These are phyloP conservation scores for Populus hybrid DNA, from an alignment of 441 rosid species.

Conservation along the genomic window DNA sequence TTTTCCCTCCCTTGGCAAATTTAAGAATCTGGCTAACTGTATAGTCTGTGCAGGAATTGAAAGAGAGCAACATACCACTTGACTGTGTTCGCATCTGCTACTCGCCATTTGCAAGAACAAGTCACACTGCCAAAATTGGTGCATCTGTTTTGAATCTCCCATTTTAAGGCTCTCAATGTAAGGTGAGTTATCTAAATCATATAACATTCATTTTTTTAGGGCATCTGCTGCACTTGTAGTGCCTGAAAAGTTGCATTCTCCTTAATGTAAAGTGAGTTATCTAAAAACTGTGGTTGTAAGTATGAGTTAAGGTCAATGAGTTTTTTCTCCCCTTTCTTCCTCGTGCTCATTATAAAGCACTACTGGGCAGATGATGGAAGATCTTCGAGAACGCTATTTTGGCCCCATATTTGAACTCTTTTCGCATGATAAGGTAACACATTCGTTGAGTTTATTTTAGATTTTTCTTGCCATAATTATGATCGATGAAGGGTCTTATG, in stretches of 20 bases:
- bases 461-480: neutral
- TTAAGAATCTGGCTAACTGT: neutral
- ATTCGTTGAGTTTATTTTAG: neutral
- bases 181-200: conserved; percentile 34
- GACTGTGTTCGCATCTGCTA: conserved; percentile 74
- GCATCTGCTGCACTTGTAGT: neutral
- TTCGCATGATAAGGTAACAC: conserved; percentile 75
- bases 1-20: neutral
- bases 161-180: conserved; percentile 74
- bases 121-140: conserved; percentile 70
- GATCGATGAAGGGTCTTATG: neutral
- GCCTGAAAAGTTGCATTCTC: neutral
- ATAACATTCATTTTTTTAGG: neutral
- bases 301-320: too few species aligned
- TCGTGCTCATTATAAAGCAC: conserved; percentile 5
- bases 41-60: conserved; percentile 51
- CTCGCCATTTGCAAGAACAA: conserved; percentile 87
- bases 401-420: conserved; percentile 80
- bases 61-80: conserved; percentile 47
- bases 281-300: too few species aligned
- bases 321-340: neutral
- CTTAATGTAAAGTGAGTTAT: too few species aligned
- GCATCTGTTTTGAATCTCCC: conserved; percentile 65
- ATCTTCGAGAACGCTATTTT: conserved; percentile 85
- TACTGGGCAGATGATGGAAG: conserved; percentile 55